phyloP scores from a whole-genome alignment of 1,139 yeast species.

The Yamadazyma blattariae region DNA sequence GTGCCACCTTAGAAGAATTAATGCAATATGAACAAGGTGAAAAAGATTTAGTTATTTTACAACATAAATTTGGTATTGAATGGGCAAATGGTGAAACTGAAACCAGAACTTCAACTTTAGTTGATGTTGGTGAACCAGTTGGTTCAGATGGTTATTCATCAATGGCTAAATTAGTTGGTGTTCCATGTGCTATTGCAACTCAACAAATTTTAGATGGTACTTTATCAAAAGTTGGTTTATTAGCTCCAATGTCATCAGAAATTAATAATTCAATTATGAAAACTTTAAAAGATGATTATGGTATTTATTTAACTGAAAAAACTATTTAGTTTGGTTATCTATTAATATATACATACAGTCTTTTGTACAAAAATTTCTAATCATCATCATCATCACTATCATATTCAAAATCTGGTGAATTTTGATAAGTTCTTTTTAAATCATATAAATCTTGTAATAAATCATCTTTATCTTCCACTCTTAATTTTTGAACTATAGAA shows the following conservation, averaged over 20 bases:
- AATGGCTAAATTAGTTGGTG: slow-evolving; percentile 98
- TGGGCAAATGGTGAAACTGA: slow-evolving; percentile 92
- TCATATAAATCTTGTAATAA: slow-evolving; percentile 51
- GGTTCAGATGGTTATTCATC: slow-evolving; percentile 74
- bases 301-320: slow-evolving; percentile 86
- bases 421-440: slow-evolving; percentile 9
- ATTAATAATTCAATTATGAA: slow-evolving; percentile 88
- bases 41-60: slow-evolving; percentile 91
- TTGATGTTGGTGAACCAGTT: slow-evolving; percentile 82
- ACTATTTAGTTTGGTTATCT: slow-evolving; percentile 47
- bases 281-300: slow-evolving; percentile 85
- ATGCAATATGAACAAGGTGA: slow-evolving; percentile 97
- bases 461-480: slow-evolving; percentile 66
- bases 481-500: slow-evolving; percentile 39
- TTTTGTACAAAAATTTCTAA: too few relatives aligned
- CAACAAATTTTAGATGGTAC: slow-evolving; percentile 84
- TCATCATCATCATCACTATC: slow-evolving; percentile 16
- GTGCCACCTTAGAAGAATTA: slow-evolving; percentile 92
- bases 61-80: slow-evolving; percentile 96
- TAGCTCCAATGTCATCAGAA: slow-evolving; percentile 91
- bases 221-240: slow-evolving; percentile 68
- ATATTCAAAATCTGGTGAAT: slow-evolving; percentile 16
- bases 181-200: slow-evolving; percentile 96
- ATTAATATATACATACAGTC: too few relatives aligned
- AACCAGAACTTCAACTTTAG: slow-evolving; percentile 91